Conservation (phyloP, 1,284 basidiomycete genomes). For the Cerrena zonata region DNA sequence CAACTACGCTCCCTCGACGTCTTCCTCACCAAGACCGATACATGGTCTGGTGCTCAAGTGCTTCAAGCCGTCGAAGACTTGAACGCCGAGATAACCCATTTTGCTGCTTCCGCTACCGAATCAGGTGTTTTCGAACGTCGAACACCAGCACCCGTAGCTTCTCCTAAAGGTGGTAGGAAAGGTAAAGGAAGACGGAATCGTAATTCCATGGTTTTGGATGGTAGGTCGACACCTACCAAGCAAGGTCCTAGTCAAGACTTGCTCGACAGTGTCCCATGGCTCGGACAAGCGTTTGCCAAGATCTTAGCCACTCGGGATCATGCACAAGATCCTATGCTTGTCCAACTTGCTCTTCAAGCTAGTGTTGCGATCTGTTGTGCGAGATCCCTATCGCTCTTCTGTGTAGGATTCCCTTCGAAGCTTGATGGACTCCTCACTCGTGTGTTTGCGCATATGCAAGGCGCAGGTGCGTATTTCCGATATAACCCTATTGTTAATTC, state of each 20-base stretch:
- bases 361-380: constrained; percentile 60
- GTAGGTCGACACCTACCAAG: constrained; percentile 18
- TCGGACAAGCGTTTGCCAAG: constrained; percentile 53
- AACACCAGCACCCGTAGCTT: constrained; percentile 16
- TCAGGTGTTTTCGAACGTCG: constrained; percentile 33
- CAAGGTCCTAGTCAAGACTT: constrained; percentile 24
- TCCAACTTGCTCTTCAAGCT: constrained; percentile 68
- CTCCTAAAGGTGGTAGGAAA: constrained; percentile 14
- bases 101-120: constrained; percentile 67
- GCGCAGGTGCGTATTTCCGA: constrained; percentile 48
- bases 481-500: background rate
- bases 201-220: constrained; percentile 12
- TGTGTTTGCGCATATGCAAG: constrained; percentile 59
- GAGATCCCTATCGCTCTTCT: constrained; percentile 61
- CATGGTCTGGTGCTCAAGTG: constrained; percentile 70
- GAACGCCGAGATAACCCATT: constrained; percentile 72
- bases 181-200: constrained; percentile 11
- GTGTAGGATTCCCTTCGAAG: constrained; percentile 65
- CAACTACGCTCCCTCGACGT: constrained; percentile 52
- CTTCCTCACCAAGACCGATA: constrained; percentile 67
- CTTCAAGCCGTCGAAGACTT: constrained; percentile 73
- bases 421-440: constrained; percentile 60
- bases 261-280: constrained; percentile 54
- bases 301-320: constrained; percentile 59
- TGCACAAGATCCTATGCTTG: constrained; percentile 65